These are phyloP conservation scores for Platanthera guangdongensis DNA, from an alignment of 106 monocot genomes.

Conservation along the genomic window DNA sequence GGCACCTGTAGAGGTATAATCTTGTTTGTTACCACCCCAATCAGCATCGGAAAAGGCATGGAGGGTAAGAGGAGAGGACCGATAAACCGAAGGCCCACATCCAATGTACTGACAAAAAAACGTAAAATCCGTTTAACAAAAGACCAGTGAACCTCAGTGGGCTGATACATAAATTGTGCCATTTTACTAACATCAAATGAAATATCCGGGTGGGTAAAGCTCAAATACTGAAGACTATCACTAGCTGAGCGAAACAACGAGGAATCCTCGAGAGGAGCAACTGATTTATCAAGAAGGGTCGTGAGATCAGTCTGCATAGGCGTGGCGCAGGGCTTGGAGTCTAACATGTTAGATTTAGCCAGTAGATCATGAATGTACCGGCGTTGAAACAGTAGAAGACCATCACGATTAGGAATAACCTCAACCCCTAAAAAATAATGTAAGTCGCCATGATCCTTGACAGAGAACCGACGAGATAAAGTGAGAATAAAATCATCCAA, in stretches of 20 bases:
- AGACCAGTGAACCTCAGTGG: not conserved
- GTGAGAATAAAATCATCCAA: not conserved
- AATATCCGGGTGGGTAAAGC: not conserved
- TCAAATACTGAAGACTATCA: not conserved
- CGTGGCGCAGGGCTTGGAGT: not conserved
- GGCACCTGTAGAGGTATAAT: not conserved
- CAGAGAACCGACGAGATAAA: not conserved
- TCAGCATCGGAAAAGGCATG: not conserved
- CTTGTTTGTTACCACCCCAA: not conserved
- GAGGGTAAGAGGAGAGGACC: not conserved
- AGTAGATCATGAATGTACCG: slow-evolving; percentile 7
- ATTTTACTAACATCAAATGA: not conserved
- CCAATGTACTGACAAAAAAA: not conserved
- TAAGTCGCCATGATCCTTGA: slow-evolving; percentile 9
- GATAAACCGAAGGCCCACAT: not conserved
- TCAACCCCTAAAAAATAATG: slow-evolving; percentile 9
- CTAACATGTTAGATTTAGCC: not conserved
- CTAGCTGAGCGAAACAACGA: not conserved
- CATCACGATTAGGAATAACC: not conserved
- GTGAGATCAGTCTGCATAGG: not conserved
- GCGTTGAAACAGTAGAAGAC: slow-evolving; percentile 5
- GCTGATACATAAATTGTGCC: not conserved
- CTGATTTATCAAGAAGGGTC: not conserved
- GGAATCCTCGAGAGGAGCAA: not conserved
- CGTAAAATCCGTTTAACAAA: not conserved